phyloP scores from a whole-genome alignment of 345 rosid species.

The Rhodamnia rubescens region DNA sequence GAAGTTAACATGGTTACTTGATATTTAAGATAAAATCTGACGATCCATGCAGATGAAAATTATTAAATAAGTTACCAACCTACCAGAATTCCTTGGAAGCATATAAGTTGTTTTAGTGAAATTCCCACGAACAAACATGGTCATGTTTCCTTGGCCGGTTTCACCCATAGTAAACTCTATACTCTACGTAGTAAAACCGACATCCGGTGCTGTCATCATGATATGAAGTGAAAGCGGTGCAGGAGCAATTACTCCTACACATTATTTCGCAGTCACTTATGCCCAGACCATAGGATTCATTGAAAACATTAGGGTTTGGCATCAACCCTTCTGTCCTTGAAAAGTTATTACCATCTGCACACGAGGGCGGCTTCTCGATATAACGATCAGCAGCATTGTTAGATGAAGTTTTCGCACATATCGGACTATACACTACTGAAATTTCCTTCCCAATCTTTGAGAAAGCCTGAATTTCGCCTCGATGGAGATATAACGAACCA shows the following conservation, averaged over 20 bases:
- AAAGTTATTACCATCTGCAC: not conserved
- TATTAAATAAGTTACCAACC: not conserved
- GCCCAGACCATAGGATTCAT: not conserved
- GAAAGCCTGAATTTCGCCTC: not conserved
- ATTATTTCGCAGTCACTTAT: constrained; percentile 4
- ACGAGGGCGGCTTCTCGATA: not conserved
- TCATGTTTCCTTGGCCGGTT: not conserved
- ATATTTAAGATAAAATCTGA: not conserved
- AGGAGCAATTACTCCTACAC: constrained; percentile 1
- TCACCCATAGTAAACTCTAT: not conserved
- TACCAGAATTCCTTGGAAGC: not conserved
- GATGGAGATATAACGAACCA: not conserved
- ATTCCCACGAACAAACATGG: not conserved
- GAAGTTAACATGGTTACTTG: not conserved
- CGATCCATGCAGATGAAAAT: not conserved
- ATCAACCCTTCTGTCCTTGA: not conserved
- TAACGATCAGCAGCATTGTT: not conserved
- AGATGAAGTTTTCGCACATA: not conserved
- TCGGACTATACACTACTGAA: not conserved
- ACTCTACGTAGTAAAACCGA: not conserved
- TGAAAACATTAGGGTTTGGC: not conserved
- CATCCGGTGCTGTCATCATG: not conserved
- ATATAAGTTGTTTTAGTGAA: not conserved
- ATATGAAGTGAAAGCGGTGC: not conserved
- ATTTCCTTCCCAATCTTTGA: not conserved